phyloP scores from a whole-genome alignment of 164 flowering plant genomes.

The Buxus sempervirens region DNA sequence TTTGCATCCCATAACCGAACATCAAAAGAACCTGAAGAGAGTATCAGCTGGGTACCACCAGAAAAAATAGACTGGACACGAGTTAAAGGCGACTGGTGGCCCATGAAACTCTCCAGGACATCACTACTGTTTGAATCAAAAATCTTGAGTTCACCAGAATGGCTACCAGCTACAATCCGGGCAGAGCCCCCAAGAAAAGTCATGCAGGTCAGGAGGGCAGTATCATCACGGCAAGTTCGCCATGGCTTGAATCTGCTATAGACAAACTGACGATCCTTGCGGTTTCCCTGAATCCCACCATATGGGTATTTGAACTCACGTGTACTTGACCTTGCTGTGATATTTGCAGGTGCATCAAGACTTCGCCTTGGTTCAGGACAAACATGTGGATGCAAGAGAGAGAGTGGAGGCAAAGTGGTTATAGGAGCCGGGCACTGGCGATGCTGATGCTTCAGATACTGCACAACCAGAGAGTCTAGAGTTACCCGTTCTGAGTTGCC shows the following conservation, averaged over 20 bases:
- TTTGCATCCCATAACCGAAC: conserved; percentile 87
- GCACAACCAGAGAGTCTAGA: conserved; percentile 83
- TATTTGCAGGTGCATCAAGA: conserved; percentile 88
- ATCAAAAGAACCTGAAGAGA: conserved; percentile 76
- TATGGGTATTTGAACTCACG: conserved; percentile 64
- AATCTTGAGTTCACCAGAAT: conserved; percentile 79
- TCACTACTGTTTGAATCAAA: conserved; percentile 67
- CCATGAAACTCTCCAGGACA: conserved; percentile 60
- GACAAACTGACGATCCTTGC: conserved; percentile 87
- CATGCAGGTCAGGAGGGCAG: conserved; percentile 74
- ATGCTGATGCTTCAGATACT: conserved; percentile 95
- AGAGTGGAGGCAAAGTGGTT: conserved; percentile 93
- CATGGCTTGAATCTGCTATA: conserved; percentile 93
- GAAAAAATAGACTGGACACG: conserved; percentile 58
- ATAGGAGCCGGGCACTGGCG: conserved; percentile 97
- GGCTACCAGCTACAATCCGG: conserved; percentile 71
- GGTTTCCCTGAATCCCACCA: conserved; percentile 77
- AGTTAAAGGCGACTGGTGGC: conserved; percentile 75
- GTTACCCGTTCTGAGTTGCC: conserved; percentile 65
- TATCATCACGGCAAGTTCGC: conserved; percentile 91
- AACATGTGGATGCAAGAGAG: conserved; percentile 84
- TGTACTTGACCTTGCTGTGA: conserved; percentile 70
- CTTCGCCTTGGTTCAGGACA: conserved; percentile 89
- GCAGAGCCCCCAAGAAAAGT: conserved; percentile 72
- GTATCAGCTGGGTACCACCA: conserved; percentile 58